Evolutionary conservation across 495 filamentous ascomycete species (phyloP).

Genomic region (Penicillium daleae): DNA sequence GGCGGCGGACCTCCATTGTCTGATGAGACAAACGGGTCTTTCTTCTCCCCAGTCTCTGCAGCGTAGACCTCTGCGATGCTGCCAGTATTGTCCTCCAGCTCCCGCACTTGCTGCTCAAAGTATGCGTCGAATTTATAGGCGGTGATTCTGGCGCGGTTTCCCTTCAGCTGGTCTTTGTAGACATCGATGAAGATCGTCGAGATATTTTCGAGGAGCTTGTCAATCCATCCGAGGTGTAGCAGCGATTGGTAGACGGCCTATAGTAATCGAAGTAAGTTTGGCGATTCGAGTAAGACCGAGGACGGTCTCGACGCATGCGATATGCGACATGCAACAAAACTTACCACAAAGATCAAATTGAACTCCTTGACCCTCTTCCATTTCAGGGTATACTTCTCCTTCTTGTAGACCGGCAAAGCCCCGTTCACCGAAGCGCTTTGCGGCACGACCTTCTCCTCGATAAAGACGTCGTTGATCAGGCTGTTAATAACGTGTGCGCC

Average conservation of each 20-base stretch:
- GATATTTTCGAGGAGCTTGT: slow-evolving; percentile 93
- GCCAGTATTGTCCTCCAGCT: slow-evolving; percentile 69
- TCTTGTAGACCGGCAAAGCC: slow-evolving; percentile 69
- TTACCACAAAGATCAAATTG: slow-evolving; percentile 92
- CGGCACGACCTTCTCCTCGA: slow-evolving; percentile 82
- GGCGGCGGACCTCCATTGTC: slow-evolving; percentile 58
- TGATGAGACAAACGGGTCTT: slow-evolving; percentile 49
- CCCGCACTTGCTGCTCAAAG: slow-evolving; percentile 88
- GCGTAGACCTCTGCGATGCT: slow-evolving; percentile 36
- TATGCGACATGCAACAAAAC: slow-evolving; percentile 29
- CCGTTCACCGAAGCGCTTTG: slow-evolving; percentile 38
- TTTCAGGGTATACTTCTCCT: slow-evolving; percentile 92
- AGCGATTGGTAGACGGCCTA: slow-evolving; percentile 97
- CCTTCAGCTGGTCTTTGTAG: slow-evolving; percentile 85
- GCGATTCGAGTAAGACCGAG: slow-evolving; percentile 8
- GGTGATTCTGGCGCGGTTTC: slow-evolving; percentile 73
- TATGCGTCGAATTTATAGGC: slow-evolving; percentile 85
- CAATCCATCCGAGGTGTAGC: slow-evolving; percentile 93
- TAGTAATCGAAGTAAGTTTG: slow-evolving; percentile 28
- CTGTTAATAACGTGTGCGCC: slow-evolving; percentile 85
- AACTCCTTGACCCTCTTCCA: slow-evolving; percentile 93
- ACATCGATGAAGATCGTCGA: slow-evolving; percentile 85
- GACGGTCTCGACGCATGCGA: slow-evolving; percentile 21
- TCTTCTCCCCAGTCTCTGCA: slow-evolving; percentile 39
- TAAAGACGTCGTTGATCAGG: slow-evolving; percentile 95